A percentile compares a stretch with the other conserved stretches of the same genome.
These are phyloP conservation scores for Geosmithia putterillii DNA, from an alignment of 2,329 filamentous ascomycete species.

Conservation along the genomic window DNA sequence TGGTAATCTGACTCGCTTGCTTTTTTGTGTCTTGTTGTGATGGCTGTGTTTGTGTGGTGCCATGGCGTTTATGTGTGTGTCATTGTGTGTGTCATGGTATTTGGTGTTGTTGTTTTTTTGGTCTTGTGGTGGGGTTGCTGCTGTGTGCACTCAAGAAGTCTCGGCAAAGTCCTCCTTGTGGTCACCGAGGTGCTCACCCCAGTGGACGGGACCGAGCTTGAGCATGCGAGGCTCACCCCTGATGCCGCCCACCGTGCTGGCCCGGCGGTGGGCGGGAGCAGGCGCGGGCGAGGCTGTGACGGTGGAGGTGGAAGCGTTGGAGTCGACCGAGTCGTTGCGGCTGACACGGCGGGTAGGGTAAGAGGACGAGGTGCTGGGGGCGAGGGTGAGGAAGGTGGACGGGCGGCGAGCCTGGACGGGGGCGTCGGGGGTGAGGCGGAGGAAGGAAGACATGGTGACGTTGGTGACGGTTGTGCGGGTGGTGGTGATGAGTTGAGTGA, in stretches of 20 bases:
- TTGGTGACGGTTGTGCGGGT: not conserved
- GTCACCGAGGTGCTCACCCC: constrained; percentile 44
- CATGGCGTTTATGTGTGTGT: no score
- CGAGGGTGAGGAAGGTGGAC: constrained; percentile 40
- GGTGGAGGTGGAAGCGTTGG: constrained; percentile 7
- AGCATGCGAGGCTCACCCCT: constrained; percentile 37
- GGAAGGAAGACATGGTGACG: constrained; percentile 3
- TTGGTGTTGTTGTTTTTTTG: not conserved
- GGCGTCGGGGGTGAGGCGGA: constrained; percentile 2
- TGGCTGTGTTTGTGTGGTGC: no score
- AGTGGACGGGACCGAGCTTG: constrained; percentile 54
- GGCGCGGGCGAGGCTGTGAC: constrained; percentile 8
- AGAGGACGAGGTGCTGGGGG: constrained; percentile 43
- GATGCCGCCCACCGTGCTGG: constrained; percentile 14
- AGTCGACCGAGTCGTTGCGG: not conserved
- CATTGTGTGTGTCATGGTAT: no score
- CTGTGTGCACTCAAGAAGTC: constrained; percentile 3
- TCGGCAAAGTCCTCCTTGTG: constrained; percentile 45
- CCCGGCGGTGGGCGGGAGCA: constrained; percentile 19
- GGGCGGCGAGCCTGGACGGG: constrained; percentile 1
- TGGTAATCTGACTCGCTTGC: no score
- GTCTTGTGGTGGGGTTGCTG: not conserved
- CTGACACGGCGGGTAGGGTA: constrained; percentile 25
- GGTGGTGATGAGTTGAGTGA: not conserved
- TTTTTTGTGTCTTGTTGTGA: no score